Base-by-base conservation (phyloP, 495 filamentous ascomycete species). In the Tetracladium setigerum region DNA sequence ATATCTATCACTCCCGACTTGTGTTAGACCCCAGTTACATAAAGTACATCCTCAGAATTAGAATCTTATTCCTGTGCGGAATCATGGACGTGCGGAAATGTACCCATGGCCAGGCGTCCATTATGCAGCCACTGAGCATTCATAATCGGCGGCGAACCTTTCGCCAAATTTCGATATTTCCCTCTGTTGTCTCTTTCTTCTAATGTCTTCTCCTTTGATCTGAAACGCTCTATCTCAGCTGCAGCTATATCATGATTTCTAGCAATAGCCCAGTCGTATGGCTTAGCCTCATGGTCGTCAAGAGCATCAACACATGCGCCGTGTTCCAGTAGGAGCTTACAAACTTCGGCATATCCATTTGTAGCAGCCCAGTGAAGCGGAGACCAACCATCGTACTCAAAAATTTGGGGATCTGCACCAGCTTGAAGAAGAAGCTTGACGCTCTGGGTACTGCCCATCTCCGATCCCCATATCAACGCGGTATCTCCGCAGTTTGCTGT, bases 1-100 rank as follows among this genome's bases (percentile, higher is more conserved):
- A 39, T 41, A 54, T 37, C 46, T 49, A 18, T 54, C 40, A 18
- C 51, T 54, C 38, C 49, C 24, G 46, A 54, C 51, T 54, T 54
- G 32, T 54, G 39, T 31, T 19, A 49, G 45, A 40, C 51, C 33
- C 45, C 19, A 49, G 40, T 49, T 49, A 30, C 33, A 44, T n/a
- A n/a, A n/a, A n/a, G n/a, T n/a, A n/a, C n/a, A n/a, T n/a, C n/a
- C n/a, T n/a, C n/a, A n/a, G n/a, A n/a, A n/a, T n/a, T n/a, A n/a
- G n/a, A n/a, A n/a, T n/a, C n/a, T n/a, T n/a, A n/a, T n/a, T n/a
- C n/a, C n/a, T n/a, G n/a, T n/a, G n/a, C n/a, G n/a, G n/a, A n/a
- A n/a, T n/a, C n/a, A n/a, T n/a, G n/a, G n/a, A n/a, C n/a, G n/a
- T n/a, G n/a, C n/a, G n/a, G n/a, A n/a, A n/a, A n/a, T n/a, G n/a